Evolutionary conservation across 192 early-diverging fungal genomes (phyloP).

Genomic region (Coemansia sp.): DNA sequence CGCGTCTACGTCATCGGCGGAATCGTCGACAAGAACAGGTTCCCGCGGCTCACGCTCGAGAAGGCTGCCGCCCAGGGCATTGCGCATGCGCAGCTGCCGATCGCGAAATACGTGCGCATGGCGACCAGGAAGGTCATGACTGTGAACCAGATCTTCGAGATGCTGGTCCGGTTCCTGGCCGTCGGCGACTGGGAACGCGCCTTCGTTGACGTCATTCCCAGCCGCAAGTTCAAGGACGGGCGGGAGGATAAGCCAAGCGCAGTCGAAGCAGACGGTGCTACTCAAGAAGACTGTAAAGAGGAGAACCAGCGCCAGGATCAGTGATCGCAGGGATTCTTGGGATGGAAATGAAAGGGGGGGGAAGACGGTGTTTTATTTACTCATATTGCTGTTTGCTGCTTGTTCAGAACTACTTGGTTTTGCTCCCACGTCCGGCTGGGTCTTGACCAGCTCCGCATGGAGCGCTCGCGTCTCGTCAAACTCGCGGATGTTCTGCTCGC

Average conservation of each 20-base stretch:
- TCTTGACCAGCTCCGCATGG: constrained; percentile 40
- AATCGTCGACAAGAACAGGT: constrained; percentile 91
- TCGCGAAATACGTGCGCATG: constrained; percentile 82
- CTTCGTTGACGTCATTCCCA: constrained; percentile 88
- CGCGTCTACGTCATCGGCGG: constrained; percentile 92
- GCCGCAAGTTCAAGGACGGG: constrained; percentile 74
- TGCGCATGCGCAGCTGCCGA: constrained; percentile 76
- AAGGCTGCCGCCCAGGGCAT: constrained; percentile 78
- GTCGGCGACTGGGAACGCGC: constrained; percentile 80
- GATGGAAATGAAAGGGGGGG: no score
- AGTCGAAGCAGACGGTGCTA: background rate
- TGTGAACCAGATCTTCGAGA: constrained; percentile 95
- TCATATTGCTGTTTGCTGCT: background rate
- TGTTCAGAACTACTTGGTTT: background rate
- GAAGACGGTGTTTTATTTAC: background rate
- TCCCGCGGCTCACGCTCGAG: constrained; percentile 76
- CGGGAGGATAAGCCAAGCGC: background rate
- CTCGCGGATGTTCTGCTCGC: constrained; percentile 49
- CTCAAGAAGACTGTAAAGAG: background rate
- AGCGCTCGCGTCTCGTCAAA: constrained; percentile 46
- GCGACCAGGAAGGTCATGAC: constrained; percentile 82
- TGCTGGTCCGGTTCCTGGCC: constrained; percentile 79
- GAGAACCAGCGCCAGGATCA: no score
- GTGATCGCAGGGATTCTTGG: no score
- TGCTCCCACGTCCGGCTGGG: constrained; percentile 26